Evolutionary conservation across 2,329 filamentous ascomycete species (phyloP), one percentile per base, ranked within the genome.

Genomic region (Lecanicillium sp.): DNA sequence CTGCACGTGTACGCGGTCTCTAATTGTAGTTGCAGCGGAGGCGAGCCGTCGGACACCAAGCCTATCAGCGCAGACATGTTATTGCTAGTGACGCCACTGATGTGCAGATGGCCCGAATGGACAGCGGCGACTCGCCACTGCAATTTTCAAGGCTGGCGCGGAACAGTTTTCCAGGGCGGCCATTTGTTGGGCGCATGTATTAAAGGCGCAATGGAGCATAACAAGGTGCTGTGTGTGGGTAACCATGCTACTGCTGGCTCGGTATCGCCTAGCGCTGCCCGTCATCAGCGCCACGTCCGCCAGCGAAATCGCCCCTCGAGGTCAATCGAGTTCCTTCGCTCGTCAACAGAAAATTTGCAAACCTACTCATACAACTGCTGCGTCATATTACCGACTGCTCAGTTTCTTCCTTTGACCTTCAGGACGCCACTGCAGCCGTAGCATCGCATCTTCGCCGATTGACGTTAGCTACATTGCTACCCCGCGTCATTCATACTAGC

Each of bases 401-500:
- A 29, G 12, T 12, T 29, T 29, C 12, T 12, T 12, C 7, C 26
- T 29, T n/a, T n/a, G n/a, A n/a, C n/a, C n/a, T n/a, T n/a, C n/a
- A n/a, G n/a, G n/a, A n/a, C n/a, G n/a, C n/a, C n/a, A n/a, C n/a
- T n/a, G n/a, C n/a, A n/a, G n/a, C n/a, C n/a, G n/a, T n/a, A n/a
- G n/a, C n/a, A n/a, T n/a, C n/a, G n/a, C n/a, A n/a, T 35, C 32
- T 35, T 35, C 35, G 19, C 12, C 7, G 7, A 29, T 29, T 12
- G 26, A 7, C 26, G 12, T 29, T 29, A 29, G 7, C 24, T 29
- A 10, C 30, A 44, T 19, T 29, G 26, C 40, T 45, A 45, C 48
- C 48, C 41, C 48, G 41, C 48, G 35, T 50, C 35, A 42, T 48
- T 37, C 29, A 42, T 23, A 42, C n/a, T 21, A 47, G 27, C 36